A percentile compares a stretch with the other conserved stretches of the same genome.
phyloP scores from a whole-genome alignment of 2,329 filamentous ascomycete species.

The Dactylellina parvicollis region DNA sequence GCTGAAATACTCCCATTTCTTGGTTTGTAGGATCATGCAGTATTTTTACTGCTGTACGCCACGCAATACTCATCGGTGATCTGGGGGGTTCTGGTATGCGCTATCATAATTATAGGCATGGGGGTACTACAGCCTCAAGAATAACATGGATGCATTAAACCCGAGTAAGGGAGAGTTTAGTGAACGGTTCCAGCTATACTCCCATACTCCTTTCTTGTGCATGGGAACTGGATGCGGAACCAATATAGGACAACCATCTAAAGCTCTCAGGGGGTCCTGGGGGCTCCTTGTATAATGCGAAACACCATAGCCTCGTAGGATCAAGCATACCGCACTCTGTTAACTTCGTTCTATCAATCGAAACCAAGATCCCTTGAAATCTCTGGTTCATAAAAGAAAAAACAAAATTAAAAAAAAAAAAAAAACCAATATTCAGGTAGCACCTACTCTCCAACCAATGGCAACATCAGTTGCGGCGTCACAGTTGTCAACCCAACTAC shows the following conservation, averaged over 20 bases:
- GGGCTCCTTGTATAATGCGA: too few relatives aligned
- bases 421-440: not conserved
- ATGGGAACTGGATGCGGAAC: too few relatives aligned
- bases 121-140: too few relatives aligned
- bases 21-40: not conserved
- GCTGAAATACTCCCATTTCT: not conserved
- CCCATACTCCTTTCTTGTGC: too few relatives aligned
- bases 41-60: not conserved
- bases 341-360: too few relatives aligned
- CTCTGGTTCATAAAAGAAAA: not conserved
- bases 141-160: too few relatives aligned
- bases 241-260: too few relatives aligned
- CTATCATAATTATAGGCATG: not conserved
- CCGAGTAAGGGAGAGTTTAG: too few relatives aligned
- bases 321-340: too few relatives aligned
- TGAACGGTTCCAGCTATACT: too few relatives aligned
- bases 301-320: too few relatives aligned
- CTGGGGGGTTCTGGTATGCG: not conserved
- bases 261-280: too few relatives aligned
- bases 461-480: constrained; percentile 82
- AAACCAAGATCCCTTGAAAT: not conserved
- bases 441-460: constrained; percentile 73
- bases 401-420: not conserved
- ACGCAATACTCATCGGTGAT: constrained; percentile 6
- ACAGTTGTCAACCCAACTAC: constrained; percentile 80